Evolutionary conservation across 1,284 basidiomycete species (phyloP).

Genomic region (Cystobasidium sp.): DNA sequence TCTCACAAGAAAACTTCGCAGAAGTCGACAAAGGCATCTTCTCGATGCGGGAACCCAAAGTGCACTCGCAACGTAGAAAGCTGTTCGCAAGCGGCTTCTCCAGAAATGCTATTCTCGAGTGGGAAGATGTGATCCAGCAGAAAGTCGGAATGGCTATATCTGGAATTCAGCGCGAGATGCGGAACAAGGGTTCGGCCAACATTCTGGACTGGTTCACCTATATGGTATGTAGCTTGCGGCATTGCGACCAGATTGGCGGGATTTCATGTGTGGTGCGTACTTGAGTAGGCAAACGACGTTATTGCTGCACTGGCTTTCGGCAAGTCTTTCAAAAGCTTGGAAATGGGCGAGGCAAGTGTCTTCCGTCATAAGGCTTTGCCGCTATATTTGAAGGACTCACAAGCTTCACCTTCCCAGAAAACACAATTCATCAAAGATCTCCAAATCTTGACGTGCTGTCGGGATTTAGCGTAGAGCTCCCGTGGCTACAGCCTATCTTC

Average conservation of each 20-base stretch:
- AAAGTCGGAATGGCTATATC: slow-evolving; percentile 10
- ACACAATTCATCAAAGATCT: slow-evolving; percentile 29
- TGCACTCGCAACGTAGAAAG: slow-evolving; percentile 16
- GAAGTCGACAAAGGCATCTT: slow-evolving; percentile 30
- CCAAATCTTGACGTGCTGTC: slow-evolving; percentile 6
- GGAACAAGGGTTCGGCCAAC: slow-evolving; percentile 8
- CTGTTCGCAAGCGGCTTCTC: slow-evolving; percentile 17
- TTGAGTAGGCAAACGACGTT: slow-evolving; percentile 25
- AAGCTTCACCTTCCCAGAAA: slow-evolving; percentile 8
- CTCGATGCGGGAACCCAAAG: slow-evolving; percentile 15
- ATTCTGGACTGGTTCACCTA: slow-evolving; percentile 32
- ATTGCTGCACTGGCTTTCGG: slow-evolving; percentile 29
- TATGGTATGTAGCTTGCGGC: slow-evolving; percentile 4
- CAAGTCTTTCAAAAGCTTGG: slow-evolving; percentile 17
- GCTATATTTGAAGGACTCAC: background rate
- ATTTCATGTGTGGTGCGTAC: background rate
- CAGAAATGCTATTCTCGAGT: background rate
- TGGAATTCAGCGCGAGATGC: slow-evolving; percentile 4
- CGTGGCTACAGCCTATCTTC: background rate
- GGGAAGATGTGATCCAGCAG: slow-evolving; percentile 21
- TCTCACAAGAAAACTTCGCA: slow-evolving; percentile 5
- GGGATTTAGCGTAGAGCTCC: slow-evolving; percentile 10
- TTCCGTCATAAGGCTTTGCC: background rate
- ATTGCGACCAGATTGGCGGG: background rate
- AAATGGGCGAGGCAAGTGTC: slow-evolving; percentile 7